These are phyloP conservation scores for Penicillium thymicola DNA, from an alignment of 2,329 filamentous ascomycete genomes.

Conservation along the genomic window DNA sequence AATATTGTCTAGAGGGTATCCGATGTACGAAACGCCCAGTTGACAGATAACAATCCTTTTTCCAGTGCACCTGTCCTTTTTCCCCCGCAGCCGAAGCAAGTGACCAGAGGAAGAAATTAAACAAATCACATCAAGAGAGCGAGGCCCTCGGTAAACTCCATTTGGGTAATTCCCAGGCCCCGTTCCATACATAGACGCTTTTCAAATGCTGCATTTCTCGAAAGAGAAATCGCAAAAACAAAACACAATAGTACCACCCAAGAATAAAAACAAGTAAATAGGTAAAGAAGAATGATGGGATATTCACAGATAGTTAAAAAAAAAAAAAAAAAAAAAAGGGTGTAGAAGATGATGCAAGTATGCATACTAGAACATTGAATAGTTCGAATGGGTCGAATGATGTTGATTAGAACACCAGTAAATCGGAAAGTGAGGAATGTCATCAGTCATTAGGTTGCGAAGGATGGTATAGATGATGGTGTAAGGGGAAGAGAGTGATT, in stretches of 20 bases:
- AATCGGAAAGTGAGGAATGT: slow-evolving; percentile 13
- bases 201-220: slow-evolving; percentile 18
- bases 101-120: slow-evolving; percentile 11
- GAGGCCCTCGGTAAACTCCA: slow-evolving; percentile 16
- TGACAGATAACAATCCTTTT: slow-evolving; percentile 9
- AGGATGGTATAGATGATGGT: slow-evolving; percentile 1
- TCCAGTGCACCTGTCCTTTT: not conserved
- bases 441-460: slow-evolving; percentile 20
- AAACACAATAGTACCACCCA: slow-evolving; percentile 16
- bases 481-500: not conserved
- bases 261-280: slow-evolving; percentile 8
- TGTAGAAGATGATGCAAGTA: slow-evolving; percentile 12
- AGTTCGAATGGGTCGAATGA: not conserved
- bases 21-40: slow-evolving; percentile 2
- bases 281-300: slow-evolving; percentile 4
- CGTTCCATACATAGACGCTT: slow-evolving; percentile 18
- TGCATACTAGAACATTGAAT: slow-evolving; percentile 9
- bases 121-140: slow-evolving; percentile 7
- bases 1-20: slow-evolving; percentile 7
- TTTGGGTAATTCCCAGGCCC: slow-evolving; percentile 16
- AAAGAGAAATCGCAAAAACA: slow-evolving; percentile 9
- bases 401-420: slow-evolving; percentile 8
- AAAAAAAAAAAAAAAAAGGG: not conserved
- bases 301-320: slow-evolving; percentile 22
- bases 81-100: not conserved